Evolutionary conservation across 148 eudicot species (phyloP).

Genomic region (Rhododendron vialii): DNA sequence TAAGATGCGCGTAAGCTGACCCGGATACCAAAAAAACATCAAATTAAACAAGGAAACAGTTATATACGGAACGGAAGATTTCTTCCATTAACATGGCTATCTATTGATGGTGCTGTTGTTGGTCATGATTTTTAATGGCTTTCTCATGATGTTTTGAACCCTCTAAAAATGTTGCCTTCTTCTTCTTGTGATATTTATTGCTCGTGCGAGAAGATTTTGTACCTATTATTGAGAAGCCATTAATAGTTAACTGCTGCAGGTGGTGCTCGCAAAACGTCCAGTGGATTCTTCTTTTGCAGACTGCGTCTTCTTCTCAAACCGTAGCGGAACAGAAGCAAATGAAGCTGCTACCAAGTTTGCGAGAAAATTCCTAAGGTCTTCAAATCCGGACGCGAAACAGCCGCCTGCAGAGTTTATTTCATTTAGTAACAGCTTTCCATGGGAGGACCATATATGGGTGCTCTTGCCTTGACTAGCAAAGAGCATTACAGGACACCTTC

Average conservation of each 20-base stretch:
- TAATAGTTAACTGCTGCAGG: slow-evolving; percentile 32
- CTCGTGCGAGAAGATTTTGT: not conserved
- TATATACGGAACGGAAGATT: too few species aligned
- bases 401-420: slow-evolving; percentile 69
- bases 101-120: not conserved
- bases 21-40: too few species aligned
- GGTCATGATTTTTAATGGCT: not conserved
- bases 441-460: slow-evolving; percentile 92
- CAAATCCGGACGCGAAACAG: slow-evolving; percentile 35
- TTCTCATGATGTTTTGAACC: not conserved
- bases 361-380: slow-evolving; percentile 63
- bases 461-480: slow-evolving; percentile 91
- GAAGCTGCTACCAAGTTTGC: slow-evolving; percentile 94
- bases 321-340: slow-evolving; percentile 83
- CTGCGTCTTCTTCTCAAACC: slow-evolving; percentile 73
- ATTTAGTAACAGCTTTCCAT: slow-evolving; percentile 73
- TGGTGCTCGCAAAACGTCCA: slow-evolving; percentile 82
- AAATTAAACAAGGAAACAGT: too few species aligned
- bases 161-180: not conserved
- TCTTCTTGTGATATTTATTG: not conserved
- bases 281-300: slow-evolving; percentile 80
- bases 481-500: slow-evolving; percentile 78
- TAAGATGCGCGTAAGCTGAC: not conserved
- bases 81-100: not conserved
- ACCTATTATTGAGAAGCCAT: not conserved